Base-by-base conservation (phyloP, 345 rosid species). In the Schrenkiella parvula region DNA sequence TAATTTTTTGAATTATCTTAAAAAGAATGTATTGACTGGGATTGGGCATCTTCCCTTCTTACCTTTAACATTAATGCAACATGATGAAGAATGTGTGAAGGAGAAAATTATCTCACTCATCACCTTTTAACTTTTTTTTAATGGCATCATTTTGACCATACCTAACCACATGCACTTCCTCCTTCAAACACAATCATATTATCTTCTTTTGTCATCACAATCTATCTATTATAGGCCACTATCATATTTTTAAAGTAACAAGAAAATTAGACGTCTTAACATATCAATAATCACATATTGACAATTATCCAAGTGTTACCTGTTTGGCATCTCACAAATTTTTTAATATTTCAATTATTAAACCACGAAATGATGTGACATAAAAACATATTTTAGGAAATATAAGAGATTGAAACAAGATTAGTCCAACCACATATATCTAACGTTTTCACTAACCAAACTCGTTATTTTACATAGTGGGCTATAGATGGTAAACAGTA, bases 161-260 rank as follows among this genome's bases (percentile, higher is more conserved):
- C 74, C 74, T 70, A 70, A 59, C 48, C 74, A 70, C 67, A 37
- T 70, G 50, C 59, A 25, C 21, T 59, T 35, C 22, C 39, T 70
- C 51, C 34, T 59, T 59, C 67, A 25, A 59, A 12, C 38, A 70
- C 51, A 70, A 44, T 52, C 11, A n/a, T n/a, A n/a, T n/a, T 42
- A 11, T 53, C 28, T 2, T 41, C 15, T 37, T 38, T 5, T 37
- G n/a, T 50, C 4, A 32, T 48, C 67, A 59, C 19, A 18, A 8
- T 47, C 56, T 14, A 52, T 26, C 46, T 42, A 42, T n/a, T 10
- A 0, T 37, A 17, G 22, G 25, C 25, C 13, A 23, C 9, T 23
- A 1, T 23, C 34, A 50, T 65, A 14, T 14, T 50, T 22, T 2
- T 18, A 9, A 34, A 29, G 4, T 38, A 15, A 17, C 4, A 8